phyloP scores from a whole-genome alignment of 306 rosid genomes.

The Fragaria ananassa region DNA sequence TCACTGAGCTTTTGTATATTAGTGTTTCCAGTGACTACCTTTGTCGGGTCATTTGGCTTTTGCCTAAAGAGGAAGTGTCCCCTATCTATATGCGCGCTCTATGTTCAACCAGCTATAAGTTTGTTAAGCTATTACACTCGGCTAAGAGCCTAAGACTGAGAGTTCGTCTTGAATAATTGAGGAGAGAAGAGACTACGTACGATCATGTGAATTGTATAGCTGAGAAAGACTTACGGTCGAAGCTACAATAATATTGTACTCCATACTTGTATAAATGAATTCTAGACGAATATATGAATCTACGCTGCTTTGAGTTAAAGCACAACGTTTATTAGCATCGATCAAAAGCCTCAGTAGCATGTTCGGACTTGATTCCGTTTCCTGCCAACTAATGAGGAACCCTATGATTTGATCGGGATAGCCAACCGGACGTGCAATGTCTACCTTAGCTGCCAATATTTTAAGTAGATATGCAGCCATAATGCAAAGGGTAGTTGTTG shows the following conservation, averaged over 20 bases:
- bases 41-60: not conserved
- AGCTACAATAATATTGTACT: too few species aligned
- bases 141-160: not conserved
- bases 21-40: not conserved
- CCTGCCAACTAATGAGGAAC: not conserved
- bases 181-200: not conserved
- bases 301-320: too few species aligned
- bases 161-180: conserved; percentile 14
- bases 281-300: too few species aligned
- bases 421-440: not conserved
- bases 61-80: not conserved
- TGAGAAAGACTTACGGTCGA: not conserved
- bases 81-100: not conserved
- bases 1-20: not conserved
- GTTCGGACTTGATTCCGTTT: not conserved
- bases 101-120: not conserved
- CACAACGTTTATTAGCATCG: not conserved
- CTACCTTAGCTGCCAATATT: not conserved
- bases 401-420: not conserved
- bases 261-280: too few species aligned
- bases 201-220: not conserved
- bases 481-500: not conserved
- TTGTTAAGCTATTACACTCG: not conserved
- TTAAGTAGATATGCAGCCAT: not conserved
- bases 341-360: too few species aligned